Conservation (phyloP, 768 basidiomycete species). For the Lenzites betulinus region DNA sequence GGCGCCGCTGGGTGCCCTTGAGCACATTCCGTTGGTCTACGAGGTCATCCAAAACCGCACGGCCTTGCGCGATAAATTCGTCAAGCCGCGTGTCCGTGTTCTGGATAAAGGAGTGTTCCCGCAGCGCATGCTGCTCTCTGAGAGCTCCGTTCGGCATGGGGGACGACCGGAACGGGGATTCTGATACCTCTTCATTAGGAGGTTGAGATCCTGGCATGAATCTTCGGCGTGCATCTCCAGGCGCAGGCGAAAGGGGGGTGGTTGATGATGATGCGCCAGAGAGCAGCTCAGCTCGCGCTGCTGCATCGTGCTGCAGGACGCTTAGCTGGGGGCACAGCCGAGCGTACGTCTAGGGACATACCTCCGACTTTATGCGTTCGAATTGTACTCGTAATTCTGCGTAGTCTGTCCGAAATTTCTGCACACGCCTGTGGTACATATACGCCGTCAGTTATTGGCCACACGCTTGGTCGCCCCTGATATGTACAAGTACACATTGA, state of each 20-base stretch:
- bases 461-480: no score
- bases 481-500: background rate
- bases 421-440: slow-evolving; percentile 67
- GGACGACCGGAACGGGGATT: slow-evolving; percentile 83
- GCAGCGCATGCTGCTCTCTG: slow-evolving; percentile 78
- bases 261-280: slow-evolving; percentile 42
- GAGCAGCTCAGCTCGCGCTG: slow-evolving; percentile 68
- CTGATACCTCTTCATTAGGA: slow-evolving; percentile 51
- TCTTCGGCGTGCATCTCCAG: slow-evolving; percentile 67
- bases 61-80: slow-evolving; percentile 89
- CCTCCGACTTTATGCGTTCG: slow-evolving; percentile 71
- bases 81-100: slow-evolving; percentile 82
- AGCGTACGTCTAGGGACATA: slow-evolving; percentile 32
- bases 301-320: slow-evolving; percentile 53
- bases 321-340: background rate
- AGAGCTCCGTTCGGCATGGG: slow-evolving; percentile 52
- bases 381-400: slow-evolving; percentile 80
- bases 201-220: slow-evolving; percentile 43
- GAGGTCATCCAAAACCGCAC: slow-evolving; percentile 88
- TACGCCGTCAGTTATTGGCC: no score
- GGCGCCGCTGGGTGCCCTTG: slow-evolving; percentile 88
- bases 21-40: slow-evolving; percentile 91
- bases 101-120: slow-evolving; percentile 88
- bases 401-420: slow-evolving; percentile 90
- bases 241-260: slow-evolving; percentile 41